phyloP scores from a whole-genome alignment of 306 rosid genomes.

The Crotalaria pallida region DNA sequence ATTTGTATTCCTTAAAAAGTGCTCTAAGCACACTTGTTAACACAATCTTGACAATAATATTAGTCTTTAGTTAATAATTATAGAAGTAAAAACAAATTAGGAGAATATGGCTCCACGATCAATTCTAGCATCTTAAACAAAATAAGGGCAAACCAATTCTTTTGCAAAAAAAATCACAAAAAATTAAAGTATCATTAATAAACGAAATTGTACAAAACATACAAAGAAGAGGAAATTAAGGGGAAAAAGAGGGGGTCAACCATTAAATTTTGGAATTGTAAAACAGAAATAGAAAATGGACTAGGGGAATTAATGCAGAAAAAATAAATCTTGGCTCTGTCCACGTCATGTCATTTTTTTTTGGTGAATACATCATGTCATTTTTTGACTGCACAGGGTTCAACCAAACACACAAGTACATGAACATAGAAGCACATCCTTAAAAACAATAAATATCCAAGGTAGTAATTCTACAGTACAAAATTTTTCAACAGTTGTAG shows the following conservation, averaged over 20 bases:
- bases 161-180: neutral
- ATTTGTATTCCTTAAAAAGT: too few species aligned
- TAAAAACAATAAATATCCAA: neutral
- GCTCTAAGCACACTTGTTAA: too few species aligned
- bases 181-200: neutral
- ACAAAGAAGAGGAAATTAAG: neutral
- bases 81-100: neutral
- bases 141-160: neutral
- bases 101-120: neutral
- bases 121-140: neutral
- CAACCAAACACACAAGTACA: neutral
- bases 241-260: neutral
- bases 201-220: neutral
- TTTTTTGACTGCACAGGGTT: conserved; percentile 8
- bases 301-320: neutral
- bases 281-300: neutral
- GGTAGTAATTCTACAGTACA: neutral
- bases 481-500: neutral
- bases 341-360: conserved; percentile 10
- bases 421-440: neutral
- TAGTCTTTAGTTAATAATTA: neutral
- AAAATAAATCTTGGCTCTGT: conserved; percentile 13
- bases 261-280: neutral
- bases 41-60: too few species aligned
- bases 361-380: conserved; percentile 7